These are phyloP conservation scores for Aspergillus bertholletiae DNA, from an alignment of 495 filamentous ascomycete species.

Conservation along the genomic window DNA sequence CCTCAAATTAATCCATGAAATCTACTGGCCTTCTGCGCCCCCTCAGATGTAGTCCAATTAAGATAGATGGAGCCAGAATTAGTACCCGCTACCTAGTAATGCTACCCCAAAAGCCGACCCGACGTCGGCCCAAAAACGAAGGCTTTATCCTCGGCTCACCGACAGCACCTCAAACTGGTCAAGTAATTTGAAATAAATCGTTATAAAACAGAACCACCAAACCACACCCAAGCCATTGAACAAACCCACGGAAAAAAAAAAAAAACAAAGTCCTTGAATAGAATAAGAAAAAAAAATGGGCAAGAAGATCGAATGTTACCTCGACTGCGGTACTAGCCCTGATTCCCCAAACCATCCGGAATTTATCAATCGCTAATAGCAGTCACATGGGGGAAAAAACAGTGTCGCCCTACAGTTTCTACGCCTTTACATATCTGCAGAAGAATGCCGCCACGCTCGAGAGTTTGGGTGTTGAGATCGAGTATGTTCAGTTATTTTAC, in stretches of 20 bases:
- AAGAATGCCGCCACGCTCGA: slow-evolving; percentile 50
- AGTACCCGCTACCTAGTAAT: too few species aligned
- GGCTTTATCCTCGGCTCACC: slow-evolving; percentile 3
- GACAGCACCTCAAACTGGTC: background rate
- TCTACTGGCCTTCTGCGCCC: too few species aligned
- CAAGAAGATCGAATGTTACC: slow-evolving; percentile 58
- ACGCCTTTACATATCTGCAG: slow-evolving; percentile 55
- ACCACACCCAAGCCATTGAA: background rate
- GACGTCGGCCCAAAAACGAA: background rate
- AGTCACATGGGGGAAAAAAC: background rate
- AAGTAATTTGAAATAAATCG: background rate
- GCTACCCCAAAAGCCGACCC: slow-evolving; percentile 5
- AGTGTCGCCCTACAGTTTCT: slow-evolving; percentile 71
- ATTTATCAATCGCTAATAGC: background rate
- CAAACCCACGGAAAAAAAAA: too few species aligned
- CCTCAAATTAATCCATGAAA: too few species aligned
- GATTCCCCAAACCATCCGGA: background rate
- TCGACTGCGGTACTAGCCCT: slow-evolving; percentile 49
- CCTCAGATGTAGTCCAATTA: too few species aligned
- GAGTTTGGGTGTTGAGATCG: slow-evolving; percentile 56
- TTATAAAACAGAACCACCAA: background rate
- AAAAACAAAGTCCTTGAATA: too few species aligned
- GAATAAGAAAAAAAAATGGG: slow-evolving; percentile 43
- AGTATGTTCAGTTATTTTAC: slow-evolving; percentile 38
- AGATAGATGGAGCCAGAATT: too few species aligned